Evolutionary conservation across 225 moss, liverwort and hornwort species (phyloP), one percentile per base, ranked within the genome.

Genomic region (Marchantia polymorpha): DNA sequence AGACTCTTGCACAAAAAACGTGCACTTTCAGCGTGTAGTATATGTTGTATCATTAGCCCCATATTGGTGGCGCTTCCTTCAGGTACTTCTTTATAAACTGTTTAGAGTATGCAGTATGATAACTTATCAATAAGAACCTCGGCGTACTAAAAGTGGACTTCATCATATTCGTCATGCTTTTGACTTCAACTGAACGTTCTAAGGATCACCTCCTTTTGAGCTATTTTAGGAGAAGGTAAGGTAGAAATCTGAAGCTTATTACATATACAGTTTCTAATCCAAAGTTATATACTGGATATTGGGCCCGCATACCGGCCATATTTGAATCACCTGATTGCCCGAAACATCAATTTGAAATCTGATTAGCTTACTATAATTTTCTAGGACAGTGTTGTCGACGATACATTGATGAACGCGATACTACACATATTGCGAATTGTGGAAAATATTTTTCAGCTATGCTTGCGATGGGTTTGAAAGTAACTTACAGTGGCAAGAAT

Each of bases 381-480:
- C n/a, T n/a, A 8, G 60, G 22, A 66, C 91, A 93, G 93, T 91
- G 93, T 85, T 61, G 80, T 78, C 83, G 93, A 79, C 84, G 93
- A 75, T 91, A 90, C 87, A 61, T 81, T 67, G 93, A 93, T 81
- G 93, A 93, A 81, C 86, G 56, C 39, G 88, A 91, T 10, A 83
- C 53, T 47, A 61, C 23, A 59, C 93, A 93, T 70, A 52, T 91
- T 12, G 85, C 85, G 51, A 93, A 93, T 26, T 86, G 86, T 73
- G 87, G 86, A 54, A 93, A 93, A 81, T 93, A 91, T 78, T 80
- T 91, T 77, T 91, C 93, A 78, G 93, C 93, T 26, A 89, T 90
- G 89, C 78, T 88, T 76, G 93, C 93, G 77, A 87, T 93, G 69
- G 90, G 88, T 53, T 80, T 93, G 78, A 91, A 87, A 84, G 84